Conservation (phyloP, 768 basidiomycete genomes). For the Mycena belliarum region DNA sequence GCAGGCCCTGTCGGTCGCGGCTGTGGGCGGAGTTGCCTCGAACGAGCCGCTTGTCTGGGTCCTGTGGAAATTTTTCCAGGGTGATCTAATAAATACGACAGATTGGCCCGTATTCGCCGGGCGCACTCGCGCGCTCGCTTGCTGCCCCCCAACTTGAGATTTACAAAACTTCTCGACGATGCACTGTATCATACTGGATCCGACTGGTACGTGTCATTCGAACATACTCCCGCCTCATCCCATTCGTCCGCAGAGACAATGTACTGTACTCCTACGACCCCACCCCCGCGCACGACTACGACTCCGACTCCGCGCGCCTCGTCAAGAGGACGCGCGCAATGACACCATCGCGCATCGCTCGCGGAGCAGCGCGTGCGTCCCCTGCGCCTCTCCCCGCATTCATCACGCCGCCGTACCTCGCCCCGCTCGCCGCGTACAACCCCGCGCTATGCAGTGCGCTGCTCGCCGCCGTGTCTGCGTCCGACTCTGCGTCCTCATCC, state of each 20-base stretch:
- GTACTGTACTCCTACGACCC: constrained; percentile 38
- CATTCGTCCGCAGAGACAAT: constrained; percentile 38
- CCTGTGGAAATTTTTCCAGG: constrained; percentile 82
- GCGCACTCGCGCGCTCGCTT: constrained; percentile 72
- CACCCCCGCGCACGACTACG: constrained; percentile 31
- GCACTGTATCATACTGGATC: constrained; percentile 52
- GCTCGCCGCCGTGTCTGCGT: not conserved
- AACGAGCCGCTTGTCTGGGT: constrained; percentile 86
- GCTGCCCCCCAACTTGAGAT: constrained; percentile 72
- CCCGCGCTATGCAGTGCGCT: constrained; percentile 29
- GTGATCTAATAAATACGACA: constrained; percentile 46
- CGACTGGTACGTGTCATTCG: constrained; percentile 42
- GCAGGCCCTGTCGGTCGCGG: constrained; percentile 54
- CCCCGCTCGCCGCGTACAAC: constrained; percentile 66
- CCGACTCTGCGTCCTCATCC: not conserved
- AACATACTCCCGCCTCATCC: too few species aligned
- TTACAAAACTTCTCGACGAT: constrained; percentile 68
- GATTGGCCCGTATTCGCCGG: constrained; percentile 84
- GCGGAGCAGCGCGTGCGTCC: constrained; percentile 67
- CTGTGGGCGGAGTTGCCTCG: constrained; percentile 48
- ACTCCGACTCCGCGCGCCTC: constrained; percentile 18
- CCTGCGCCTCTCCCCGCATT: not conserved
- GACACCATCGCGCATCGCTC: constrained; percentile 64
- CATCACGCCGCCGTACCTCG: constrained; percentile 68
- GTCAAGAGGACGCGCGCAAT: constrained; percentile 54